Percentiles rank a stretch among this genome's conserved stretches.
Conservation (phyloP, 2,329 filamentous ascomycete species). For the Gyromitra esculenta region DNA sequence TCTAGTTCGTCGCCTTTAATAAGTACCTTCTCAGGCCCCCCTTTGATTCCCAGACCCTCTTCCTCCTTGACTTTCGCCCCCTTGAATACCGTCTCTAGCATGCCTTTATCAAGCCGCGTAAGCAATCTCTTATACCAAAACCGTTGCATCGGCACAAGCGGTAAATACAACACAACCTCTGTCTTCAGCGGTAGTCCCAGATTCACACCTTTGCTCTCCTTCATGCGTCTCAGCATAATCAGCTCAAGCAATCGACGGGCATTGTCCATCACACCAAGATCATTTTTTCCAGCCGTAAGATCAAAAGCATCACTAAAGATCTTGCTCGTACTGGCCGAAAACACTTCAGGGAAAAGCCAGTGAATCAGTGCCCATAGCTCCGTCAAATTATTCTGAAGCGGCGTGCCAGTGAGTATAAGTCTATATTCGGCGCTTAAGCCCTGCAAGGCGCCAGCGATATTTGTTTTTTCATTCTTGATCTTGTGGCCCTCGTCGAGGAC, state of each 20-base stretch:
- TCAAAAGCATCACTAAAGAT: constrained; percentile 69
- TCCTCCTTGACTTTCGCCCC: constrained; percentile 62
- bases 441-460: constrained; percentile 58
- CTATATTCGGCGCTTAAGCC: constrained; percentile 60
- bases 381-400: constrained; percentile 68
- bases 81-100: constrained; percentile 67
- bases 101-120: constrained; percentile 65
- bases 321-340: constrained; percentile 64
- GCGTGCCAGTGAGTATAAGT: constrained; percentile 63
- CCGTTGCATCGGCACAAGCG: constrained; percentile 68
- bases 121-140: constrained; percentile 69
- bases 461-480: constrained; percentile 64
- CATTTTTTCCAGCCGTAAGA: constrained; percentile 66
- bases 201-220: constrained; percentile 66
- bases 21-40: constrained; percentile 56
- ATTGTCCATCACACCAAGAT: constrained; percentile 66
- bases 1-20: constrained; percentile 60
- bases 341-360: constrained; percentile 70
- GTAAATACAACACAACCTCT: constrained; percentile 68
- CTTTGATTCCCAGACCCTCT: constrained; percentile 55
- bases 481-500: constrained; percentile 67
- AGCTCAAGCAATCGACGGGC: constrained; percentile 67
- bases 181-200: constrained; percentile 68
- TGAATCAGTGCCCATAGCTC: constrained; percentile 69
- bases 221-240: constrained; percentile 70